Percentiles rank a stretch among this genome's conserved stretches.
These are phyloP conservation scores for Pseudogymnoascus sp. DNA, from an alignment of 2,329 filamentous ascomycete species.

Conservation along the genomic window DNA sequence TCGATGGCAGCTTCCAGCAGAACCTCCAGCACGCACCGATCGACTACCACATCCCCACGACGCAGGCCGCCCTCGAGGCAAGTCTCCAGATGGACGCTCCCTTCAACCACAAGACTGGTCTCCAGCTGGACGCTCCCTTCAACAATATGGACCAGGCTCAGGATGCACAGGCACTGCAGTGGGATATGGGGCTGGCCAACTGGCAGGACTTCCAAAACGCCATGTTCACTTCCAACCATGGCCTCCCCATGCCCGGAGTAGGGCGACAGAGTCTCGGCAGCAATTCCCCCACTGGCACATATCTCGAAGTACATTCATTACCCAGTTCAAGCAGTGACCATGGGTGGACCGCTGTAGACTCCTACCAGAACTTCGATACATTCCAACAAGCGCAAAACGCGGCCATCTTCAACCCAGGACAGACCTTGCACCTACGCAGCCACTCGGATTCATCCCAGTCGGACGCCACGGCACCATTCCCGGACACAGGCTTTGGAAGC, in stretches of 20 bases:
- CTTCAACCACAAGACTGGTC: slow-evolving; percentile 45
- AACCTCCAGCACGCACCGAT: slow-evolving; percentile 27
- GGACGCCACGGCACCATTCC: slow-evolving; percentile 55
- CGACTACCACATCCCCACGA: slow-evolving; percentile 40
- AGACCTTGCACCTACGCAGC: slow-evolving; percentile 81
- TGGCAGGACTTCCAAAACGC: slow-evolving; percentile 75
- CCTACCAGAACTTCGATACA: slow-evolving; percentile 61
- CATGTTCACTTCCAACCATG: slow-evolving; percentile 44
- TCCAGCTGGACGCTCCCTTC: slow-evolving; percentile 56
- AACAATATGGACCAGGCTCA: slow-evolving; percentile 47
- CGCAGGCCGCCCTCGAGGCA: slow-evolving; percentile 55
- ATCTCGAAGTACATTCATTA: slow-evolving; percentile 78
- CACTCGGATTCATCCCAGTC: slow-evolving; percentile 79
- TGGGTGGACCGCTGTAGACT: slow-evolving; percentile 75
- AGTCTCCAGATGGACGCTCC: slow-evolving; percentile 53
- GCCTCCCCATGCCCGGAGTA: slow-evolving; percentile 37
- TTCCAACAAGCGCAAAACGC: slow-evolving; percentile 52
- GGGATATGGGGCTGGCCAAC: slow-evolving; percentile 59
- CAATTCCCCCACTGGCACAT: slow-evolving; percentile 70
- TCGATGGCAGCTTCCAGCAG: slow-evolving; percentile 25
- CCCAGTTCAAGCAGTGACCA: slow-evolving; percentile 74
- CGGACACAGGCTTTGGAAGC: slow-evolving; percentile 57
- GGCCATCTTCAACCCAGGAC: slow-evolving; percentile 80
- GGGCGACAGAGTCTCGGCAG: slow-evolving; percentile 44
- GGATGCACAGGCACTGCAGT: slow-evolving; percentile 49